A percentile compares a stretch with the other conserved stretches of the same genome.
Evolutionary conservation across 208 protist species (phyloP).

Genomic region (Trypanosoma theileri): DNA sequence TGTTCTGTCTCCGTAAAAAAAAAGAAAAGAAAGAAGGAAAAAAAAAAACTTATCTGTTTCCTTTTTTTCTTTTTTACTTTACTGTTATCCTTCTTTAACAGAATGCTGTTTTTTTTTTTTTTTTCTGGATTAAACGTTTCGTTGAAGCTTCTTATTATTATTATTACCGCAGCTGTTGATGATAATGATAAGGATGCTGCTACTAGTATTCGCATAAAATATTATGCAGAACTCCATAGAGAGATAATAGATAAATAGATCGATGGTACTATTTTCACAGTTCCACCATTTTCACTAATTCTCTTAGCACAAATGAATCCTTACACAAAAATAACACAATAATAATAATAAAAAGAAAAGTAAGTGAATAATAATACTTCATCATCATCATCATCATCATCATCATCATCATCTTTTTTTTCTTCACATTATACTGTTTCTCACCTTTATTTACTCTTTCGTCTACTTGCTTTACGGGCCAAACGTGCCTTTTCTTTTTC

Average conservation of each 20-base stretch:
- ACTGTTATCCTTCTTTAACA: not conserved
- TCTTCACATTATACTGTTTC: not conserved
- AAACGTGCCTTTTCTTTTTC: conserved; percentile 80
- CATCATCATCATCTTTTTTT: not conserved
- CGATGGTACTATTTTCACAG: too few relatives aligned
- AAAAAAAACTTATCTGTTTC: conserved; percentile 6
- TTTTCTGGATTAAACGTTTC: not conserved
- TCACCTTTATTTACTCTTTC: conserved; percentile 35
- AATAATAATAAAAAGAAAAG: not conserved
- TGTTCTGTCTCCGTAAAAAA: not conserved
- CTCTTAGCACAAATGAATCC: not conserved
- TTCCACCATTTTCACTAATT: not conserved
- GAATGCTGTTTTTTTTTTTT: not conserved
- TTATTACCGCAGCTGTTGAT: not conserved
- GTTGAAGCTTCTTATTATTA: too few relatives aligned
- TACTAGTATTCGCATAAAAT: not conserved
- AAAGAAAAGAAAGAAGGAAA: conserved; percentile 25
- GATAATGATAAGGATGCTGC: not conserved
- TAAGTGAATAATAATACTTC: not conserved
- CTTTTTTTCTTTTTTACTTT: conserved; percentile 13
- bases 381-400: not conserved
- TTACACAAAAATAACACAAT: not conserved
- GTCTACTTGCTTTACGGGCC: conserved; percentile 48
- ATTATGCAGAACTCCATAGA: too few relatives aligned
- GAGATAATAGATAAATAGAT: too few relatives aligned